Percentiles rank a stretch among this genome's conserved stretches.
phyloP scores from a whole-genome alignment of 495 filamentous ascomycete genomes.

The Friedmanniomyces simplex region DNA sequence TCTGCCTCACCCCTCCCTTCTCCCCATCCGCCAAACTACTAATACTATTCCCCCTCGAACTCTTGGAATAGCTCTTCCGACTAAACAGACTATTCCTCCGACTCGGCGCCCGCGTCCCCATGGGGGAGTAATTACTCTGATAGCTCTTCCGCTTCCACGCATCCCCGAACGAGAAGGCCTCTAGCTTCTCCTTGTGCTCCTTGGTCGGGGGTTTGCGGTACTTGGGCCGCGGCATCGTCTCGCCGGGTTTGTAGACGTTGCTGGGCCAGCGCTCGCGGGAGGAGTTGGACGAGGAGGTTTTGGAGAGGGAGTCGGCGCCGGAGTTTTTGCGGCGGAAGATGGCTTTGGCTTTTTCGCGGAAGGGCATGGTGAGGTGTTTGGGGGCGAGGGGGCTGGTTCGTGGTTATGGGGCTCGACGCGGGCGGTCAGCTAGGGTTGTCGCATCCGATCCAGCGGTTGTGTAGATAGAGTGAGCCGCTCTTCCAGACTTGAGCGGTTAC shows the following conservation, averaged over 20 bases:
- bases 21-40: slow-evolving; percentile 1
- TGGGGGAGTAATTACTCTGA: slow-evolving; percentile 29
- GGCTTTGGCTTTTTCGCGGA: slow-evolving; percentile 30
- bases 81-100: slow-evolving; percentile 24
- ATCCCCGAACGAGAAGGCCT: slow-evolving; percentile 29
- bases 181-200: slow-evolving; percentile 33
- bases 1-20: slow-evolving; percentile 6
- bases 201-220: slow-evolving; percentile 32
- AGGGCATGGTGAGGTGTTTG: slow-evolving; percentile 24
- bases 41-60: slow-evolving; percentile 13
- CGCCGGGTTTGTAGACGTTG: slow-evolving; percentile 33
- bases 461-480: neutral
- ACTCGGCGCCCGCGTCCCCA: slow-evolving; percentile 30
- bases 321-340: slow-evolving; percentile 24
- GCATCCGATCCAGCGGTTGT: slow-evolving; percentile 1
- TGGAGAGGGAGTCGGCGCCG: slow-evolving; percentile 8
- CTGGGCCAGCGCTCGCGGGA: slow-evolving; percentile 8
- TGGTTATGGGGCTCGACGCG: neutral
- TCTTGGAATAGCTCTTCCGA: slow-evolving; percentile 18
- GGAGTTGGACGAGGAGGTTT: slow-evolving; percentile 3
- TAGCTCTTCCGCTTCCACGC: slow-evolving; percentile 30
- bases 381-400: neutral
- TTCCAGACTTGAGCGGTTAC: neutral
- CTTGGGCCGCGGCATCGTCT: slow-evolving; percentile 34
- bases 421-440: neutral